These are phyloP conservation scores for Alopecurus myosuroides DNA, from an alignment of 176 grass and related monocot genomes.

Conservation along the genomic window DNA sequence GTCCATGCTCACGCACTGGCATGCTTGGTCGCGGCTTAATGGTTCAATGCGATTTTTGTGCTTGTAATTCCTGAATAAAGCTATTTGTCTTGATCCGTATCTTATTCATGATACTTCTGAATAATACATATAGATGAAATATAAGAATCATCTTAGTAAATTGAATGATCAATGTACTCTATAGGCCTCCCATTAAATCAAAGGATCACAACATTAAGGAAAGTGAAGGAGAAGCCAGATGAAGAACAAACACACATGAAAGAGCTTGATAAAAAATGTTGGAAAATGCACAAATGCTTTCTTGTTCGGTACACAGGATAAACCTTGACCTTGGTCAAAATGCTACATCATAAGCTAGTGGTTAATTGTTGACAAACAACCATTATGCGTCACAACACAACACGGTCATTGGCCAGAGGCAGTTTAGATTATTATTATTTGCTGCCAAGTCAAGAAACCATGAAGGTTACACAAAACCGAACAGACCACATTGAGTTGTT, in stretches of 20 bases:
- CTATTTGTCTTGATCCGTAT: background rate
- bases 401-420: background rate
- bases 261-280: background rate
- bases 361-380: background rate
- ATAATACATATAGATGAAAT: no score
- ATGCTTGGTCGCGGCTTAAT: no score
- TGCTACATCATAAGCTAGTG: background rate
- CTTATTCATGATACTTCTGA: no score
- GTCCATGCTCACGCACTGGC: no score
- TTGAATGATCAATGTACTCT: background rate
- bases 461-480: background rate
- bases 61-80: background rate
- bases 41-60: no score
- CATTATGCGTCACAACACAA: background rate
- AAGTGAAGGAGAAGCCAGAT: background rate
- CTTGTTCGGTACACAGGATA: background rate
- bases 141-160: background rate
- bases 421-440: background rate
- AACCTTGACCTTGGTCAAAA: background rate
- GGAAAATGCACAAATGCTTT: background rate
- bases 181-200: background rate
- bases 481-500: background rate
- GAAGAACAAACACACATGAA: background rate
- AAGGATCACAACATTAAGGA: background rate
- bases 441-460: background rate